Conservation (phyloP, 2,329 filamentous ascomycete genomes). For the Stachybotrys echinatus region DNA sequence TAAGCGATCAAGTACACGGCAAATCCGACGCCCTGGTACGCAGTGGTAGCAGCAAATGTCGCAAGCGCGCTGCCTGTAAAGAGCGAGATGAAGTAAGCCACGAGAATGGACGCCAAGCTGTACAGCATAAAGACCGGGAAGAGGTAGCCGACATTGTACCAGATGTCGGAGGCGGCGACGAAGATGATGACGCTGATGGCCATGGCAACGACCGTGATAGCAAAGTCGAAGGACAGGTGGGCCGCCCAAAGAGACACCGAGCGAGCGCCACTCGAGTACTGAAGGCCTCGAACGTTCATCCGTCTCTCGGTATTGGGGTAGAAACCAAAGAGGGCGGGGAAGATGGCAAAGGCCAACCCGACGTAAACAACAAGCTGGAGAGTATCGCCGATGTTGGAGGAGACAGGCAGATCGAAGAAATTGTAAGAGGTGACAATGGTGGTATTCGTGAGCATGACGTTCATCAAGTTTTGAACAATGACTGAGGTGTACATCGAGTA, state of each 20-base stretch:
- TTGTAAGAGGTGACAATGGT: slow-evolving; percentile 65
- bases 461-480: slow-evolving; percentile 55
- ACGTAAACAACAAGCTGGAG: slow-evolving; percentile 75
- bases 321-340: slow-evolving; percentile 75
- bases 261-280: slow-evolving; percentile 83
- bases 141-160: slow-evolving; percentile 66
- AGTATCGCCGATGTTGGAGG: slow-evolving; percentile 60
- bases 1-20: slow-evolving; percentile 38
- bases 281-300: slow-evolving; percentile 68
- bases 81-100: slow-evolving; percentile 58
- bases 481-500: slow-evolving; percentile 44
- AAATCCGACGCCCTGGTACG: slow-evolving; percentile 10
- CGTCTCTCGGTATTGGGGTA: slow-evolving; percentile 76
- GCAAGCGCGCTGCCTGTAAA: slow-evolving; percentile 58
- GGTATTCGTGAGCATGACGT: slow-evolving; percentile 56
- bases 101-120: slow-evolving; percentile 65
- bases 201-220: slow-evolving; percentile 56
- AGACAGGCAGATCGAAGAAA: slow-evolving; percentile 65
- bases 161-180: slow-evolving; percentile 53
- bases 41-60: slow-evolving; percentile 4
- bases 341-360: slow-evolving; percentile 67
- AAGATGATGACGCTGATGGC: slow-evolving; percentile 64
- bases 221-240: slow-evolving; percentile 71
- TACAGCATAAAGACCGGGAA: slow-evolving; percentile 74
- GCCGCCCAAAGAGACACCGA: slow-evolving; percentile 74